Percentiles rank a stretch among this genome's conserved stretches.
These are phyloP conservation scores for Lichtheimia ramosa DNA, from an alignment of 371 early-diverging fungal genomes.

Conservation along the genomic window DNA sequence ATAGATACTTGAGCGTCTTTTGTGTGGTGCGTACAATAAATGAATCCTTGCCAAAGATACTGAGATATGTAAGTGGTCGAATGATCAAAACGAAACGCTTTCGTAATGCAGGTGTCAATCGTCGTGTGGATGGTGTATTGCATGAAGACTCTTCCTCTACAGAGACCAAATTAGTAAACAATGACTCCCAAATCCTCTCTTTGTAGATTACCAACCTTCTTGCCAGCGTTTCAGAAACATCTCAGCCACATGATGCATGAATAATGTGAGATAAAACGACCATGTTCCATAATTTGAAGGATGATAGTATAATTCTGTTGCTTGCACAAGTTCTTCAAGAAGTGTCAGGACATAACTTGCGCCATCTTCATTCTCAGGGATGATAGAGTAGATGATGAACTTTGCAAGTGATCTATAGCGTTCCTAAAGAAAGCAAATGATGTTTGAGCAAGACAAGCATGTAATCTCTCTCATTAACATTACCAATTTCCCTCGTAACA, in stretches of 20 bases:
- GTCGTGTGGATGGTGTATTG: conserved; percentile 55
- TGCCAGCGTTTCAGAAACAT: conserved; percentile 72
- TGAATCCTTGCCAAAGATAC: conserved; percentile 86
- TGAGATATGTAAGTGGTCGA: conserved; percentile 55
- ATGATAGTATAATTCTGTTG: conserved; percentile 85
- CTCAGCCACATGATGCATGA: conserved; percentile 59
- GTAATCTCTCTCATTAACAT: neutral
- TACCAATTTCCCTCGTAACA: conserved; percentile 46
- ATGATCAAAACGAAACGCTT: conserved; percentile 61
- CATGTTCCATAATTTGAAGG: conserved; percentile 88
- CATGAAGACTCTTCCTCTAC: conserved; percentile 61
- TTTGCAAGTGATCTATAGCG: conserved; percentile 62
- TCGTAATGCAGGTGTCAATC: conserved; percentile 59
- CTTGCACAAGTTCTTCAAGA: conserved; percentile 75
- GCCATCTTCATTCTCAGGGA: conserved; percentile 36
- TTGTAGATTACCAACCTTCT: conserved; percentile 30
- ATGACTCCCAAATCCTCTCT: neutral
- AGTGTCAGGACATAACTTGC: conserved; percentile 49
- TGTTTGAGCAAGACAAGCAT: neutral
- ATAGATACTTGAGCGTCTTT: conserved; percentile 69
- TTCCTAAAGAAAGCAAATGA: neutral
- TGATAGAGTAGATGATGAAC: conserved; percentile 79
- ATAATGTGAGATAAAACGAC: conserved; percentile 67
- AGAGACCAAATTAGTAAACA: neutral
- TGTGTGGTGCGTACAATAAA: conserved; percentile 66